A percentile compares a stretch with the other conserved stretches of the same genome.
Evolutionary conservation across 169 alveolate genomes (phyloP).

Genomic region (Plasmodium gonderi): DNA sequence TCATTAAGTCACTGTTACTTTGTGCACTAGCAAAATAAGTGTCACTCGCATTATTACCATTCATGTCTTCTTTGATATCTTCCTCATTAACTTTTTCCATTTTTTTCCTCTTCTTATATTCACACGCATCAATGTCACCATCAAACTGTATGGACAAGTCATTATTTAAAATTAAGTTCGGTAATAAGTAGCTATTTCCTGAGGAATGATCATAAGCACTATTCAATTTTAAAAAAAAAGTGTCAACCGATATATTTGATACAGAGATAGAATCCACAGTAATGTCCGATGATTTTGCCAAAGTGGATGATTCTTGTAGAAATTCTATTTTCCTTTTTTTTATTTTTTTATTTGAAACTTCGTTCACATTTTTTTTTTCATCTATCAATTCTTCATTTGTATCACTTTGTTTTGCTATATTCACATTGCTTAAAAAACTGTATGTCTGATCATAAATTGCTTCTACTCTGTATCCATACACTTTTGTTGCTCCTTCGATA

Average conservation of each 20-base stretch:
- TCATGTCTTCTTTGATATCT: neutral
- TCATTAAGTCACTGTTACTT: neutral
- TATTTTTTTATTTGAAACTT: conserved; percentile 36
- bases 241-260: conserved; percentile 69
- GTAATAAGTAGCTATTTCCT: conserved; percentile 38
- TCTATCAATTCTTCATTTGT: conserved; percentile 35
- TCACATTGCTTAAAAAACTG: conserved; percentile 81
- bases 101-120: conserved; percentile 59
- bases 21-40: neutral
- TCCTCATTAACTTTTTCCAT: neutral
- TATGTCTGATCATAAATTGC: conserved; percentile 86
- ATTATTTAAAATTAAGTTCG: conserved; percentile 59
- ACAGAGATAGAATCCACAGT: conserved; percentile 36
- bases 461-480: conserved; percentile 86
- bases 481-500: conserved; percentile 85
- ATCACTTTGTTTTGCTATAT: conserved; percentile 75
- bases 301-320: conserved; percentile 66
- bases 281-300: conserved; percentile 68
- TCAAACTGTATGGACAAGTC: conserved; percentile 75
- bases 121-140: conserved; percentile 71
- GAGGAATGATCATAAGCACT: conserved; percentile 57
- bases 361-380: conserved; percentile 35
- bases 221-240: conserved; percentile 72
- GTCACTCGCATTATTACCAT: neutral
- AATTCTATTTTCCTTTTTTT: conserved; percentile 64